Evolutionary conservation across 2,329 filamentous ascomycete species (phyloP).

Genomic region (Aureobasidium sp.): DNA sequence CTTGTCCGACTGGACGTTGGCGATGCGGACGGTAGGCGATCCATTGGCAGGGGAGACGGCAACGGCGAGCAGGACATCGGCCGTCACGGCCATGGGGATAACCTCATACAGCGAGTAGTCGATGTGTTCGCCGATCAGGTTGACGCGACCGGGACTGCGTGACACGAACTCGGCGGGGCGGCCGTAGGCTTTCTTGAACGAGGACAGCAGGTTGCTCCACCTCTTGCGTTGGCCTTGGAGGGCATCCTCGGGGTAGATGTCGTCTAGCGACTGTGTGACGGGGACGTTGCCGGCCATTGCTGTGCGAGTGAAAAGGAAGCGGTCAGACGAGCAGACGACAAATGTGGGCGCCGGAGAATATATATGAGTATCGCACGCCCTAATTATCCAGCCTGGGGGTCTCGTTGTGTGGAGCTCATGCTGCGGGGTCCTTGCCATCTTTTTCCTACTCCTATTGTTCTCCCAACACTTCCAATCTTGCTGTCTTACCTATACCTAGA

Average conservation of each 20-base stretch:
- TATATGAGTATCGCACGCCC: not conserved
- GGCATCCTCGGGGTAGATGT: conserved; percentile 75
- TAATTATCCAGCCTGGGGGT: conserved; percentile 8
- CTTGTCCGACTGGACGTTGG: conserved; percentile 67
- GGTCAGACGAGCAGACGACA: not conserved
- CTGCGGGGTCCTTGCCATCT: conserved; percentile 30
- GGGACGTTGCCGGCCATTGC: conserved; percentile 49
- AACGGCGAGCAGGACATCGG: conserved; percentile 84
- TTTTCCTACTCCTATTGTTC: conserved; percentile 62
- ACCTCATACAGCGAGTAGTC: conserved; percentile 97
- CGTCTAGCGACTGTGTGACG: conserved; percentile 62
- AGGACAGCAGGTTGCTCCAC: conserved; percentile 65
- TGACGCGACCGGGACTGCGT: conserved; percentile 87
- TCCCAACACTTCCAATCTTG: no score
- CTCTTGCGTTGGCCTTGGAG: conserved; percentile 58
- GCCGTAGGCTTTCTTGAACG: conserved; percentile 64
- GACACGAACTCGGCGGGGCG: conserved; percentile 70
- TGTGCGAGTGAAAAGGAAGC: not conserved
- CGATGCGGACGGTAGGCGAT: conserved; percentile 61
- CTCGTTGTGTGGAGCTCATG: not conserved
- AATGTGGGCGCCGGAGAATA: not conserved
- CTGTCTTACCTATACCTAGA: no score
- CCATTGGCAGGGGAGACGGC: conserved; percentile 46
- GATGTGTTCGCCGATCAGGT: conserved; percentile 98
- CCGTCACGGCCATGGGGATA: conserved; percentile 88